Conservation (phyloP, 1,284 basidiomycete genomes). For the Irpex sp. region DNA sequence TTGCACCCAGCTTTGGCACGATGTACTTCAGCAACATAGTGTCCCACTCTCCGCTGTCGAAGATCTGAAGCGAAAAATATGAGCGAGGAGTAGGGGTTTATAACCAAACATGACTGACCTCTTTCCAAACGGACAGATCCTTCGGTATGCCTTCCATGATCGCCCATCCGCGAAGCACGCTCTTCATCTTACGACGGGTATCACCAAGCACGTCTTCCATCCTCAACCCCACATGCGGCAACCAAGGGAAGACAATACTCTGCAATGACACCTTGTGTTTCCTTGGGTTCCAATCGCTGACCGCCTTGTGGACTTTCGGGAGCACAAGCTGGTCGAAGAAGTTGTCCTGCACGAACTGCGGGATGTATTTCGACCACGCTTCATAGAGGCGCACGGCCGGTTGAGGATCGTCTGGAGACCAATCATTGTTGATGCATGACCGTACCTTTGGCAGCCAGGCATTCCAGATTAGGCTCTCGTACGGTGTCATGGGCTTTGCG, state of each 20-base stretch:
- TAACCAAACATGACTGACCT: slow-evolving; percentile 45
- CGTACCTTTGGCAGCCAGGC: slow-evolving; percentile 94
- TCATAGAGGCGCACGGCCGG: slow-evolving; percentile 83
- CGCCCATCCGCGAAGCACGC: slow-evolving; percentile 73
- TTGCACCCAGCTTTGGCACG: slow-evolving; percentile 81
- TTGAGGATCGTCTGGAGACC: slow-evolving; percentile 71
- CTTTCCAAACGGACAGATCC: slow-evolving; percentile 76
- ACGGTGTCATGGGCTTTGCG: slow-evolving; percentile 84
- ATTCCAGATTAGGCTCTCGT: slow-evolving; percentile 91
- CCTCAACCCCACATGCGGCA: slow-evolving; percentile 79
- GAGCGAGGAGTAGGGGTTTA: slow-evolving; percentile 5
- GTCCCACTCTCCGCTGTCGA: slow-evolving; percentile 83
- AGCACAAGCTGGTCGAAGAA: slow-evolving; percentile 92
- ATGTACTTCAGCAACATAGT: slow-evolving; percentile 85
- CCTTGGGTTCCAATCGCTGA: slow-evolving; percentile 77
- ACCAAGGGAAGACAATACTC: slow-evolving; percentile 91
- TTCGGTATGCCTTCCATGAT: slow-evolving; percentile 70
- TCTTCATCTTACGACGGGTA: slow-evolving; percentile 80
- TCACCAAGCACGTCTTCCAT: slow-evolving; percentile 80
- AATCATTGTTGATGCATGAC: slow-evolving; percentile 88
- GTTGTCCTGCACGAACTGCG: slow-evolving; percentile 90
- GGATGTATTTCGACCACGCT: slow-evolving; percentile 83
- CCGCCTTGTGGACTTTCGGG: slow-evolving; percentile 82
- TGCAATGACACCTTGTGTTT: slow-evolving; percentile 57
- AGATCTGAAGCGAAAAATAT: slow-evolving; percentile 44